Evolutionary conservation across 495 filamentous ascomycete species (phyloP).

Genomic region (Peziza echinospora): DNA sequence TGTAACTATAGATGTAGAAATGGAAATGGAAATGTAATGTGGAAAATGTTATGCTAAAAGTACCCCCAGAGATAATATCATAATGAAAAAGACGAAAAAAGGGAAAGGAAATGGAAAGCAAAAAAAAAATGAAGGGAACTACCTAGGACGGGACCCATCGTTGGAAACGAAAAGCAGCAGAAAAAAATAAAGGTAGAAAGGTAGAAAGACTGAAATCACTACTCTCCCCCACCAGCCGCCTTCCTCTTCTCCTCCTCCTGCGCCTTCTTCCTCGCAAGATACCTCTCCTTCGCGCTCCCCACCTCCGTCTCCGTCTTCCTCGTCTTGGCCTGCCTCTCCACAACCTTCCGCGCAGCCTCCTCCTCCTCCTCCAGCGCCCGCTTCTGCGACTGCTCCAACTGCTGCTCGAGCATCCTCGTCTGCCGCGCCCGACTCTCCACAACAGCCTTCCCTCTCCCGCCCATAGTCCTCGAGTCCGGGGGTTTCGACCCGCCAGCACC

Average conservation of each 20-base stretch:
- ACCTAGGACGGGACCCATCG: no score
- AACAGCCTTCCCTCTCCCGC: conserved; percentile 10
- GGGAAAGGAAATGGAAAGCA: no score
- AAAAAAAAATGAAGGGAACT: no score
- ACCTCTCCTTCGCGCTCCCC: conserved; percentile 66
- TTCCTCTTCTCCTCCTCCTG: conserved; percentile 46
- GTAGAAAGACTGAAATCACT: no score
- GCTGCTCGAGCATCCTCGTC: conserved; percentile 66
- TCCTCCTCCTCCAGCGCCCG: conserved; percentile 54
- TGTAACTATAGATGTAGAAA: no score
- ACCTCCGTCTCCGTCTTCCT: conserved; percentile 48
- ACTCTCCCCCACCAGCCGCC: conserved; percentile 6
- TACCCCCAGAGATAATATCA: no score
- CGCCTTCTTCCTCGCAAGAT: conserved; percentile 62
- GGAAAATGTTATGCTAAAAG: no score
- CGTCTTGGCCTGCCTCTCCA: conserved; percentile 53
- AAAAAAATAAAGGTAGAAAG: no score
- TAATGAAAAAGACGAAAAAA: no score
- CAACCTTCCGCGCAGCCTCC: conserved; percentile 38
- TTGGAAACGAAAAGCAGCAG: no score
- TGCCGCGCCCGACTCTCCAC: conserved; percentile 57
- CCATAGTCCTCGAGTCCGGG: background rate
- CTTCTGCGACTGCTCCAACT: conserved; percentile 54
- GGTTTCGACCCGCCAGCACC: background rate
- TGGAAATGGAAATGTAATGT: no score